phyloP scores from a whole-genome alignment of 2,329 filamentous ascomycete genomes.

The Trichoderma pleuroti region DNA sequence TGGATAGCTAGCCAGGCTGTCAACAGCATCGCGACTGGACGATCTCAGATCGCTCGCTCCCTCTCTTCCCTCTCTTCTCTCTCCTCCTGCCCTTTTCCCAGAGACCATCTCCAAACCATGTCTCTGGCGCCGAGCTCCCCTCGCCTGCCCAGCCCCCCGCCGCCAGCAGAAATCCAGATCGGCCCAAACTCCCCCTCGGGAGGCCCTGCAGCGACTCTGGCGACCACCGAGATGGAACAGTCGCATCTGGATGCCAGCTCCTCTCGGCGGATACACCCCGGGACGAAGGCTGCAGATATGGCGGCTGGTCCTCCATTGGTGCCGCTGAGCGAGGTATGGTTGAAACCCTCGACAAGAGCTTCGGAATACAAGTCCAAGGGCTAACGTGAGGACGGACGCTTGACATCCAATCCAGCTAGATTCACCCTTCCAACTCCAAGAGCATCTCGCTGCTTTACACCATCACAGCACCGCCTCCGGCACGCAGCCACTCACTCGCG shows the following conservation, averaged over 20 bases:
- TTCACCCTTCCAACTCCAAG: conserved; percentile 94
- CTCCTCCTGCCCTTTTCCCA: not conserved
- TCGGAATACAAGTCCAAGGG: not conserved
- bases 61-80: not conserved
- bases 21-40: conserved; percentile 13
- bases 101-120: conserved; percentile 38
- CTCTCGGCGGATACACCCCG: conserved; percentile 81
- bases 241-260: conserved; percentile 68
- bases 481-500: conserved; percentile 69
- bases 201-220: conserved; percentile 50
- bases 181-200: conserved; percentile 71
- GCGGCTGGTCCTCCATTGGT: conserved; percentile 84
- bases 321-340: conserved; percentile 70
- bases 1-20: conserved; percentile 8
- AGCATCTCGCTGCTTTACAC: conserved; percentile 91
- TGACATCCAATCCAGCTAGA: conserved; percentile 65
- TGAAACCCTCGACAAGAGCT: not conserved
- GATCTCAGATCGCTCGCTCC: not conserved
- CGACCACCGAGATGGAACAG: conserved; percentile 60
- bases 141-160: conserved; percentile 89
- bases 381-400: not conserved
- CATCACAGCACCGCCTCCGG: conserved; percentile 69
- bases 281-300: conserved; percentile 91
- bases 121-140: conserved; percentile 73
- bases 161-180: conserved; percentile 90